Base-by-base conservation (phyloP, 108 stramenopile species). In the Fragilaria radians region DNA sequence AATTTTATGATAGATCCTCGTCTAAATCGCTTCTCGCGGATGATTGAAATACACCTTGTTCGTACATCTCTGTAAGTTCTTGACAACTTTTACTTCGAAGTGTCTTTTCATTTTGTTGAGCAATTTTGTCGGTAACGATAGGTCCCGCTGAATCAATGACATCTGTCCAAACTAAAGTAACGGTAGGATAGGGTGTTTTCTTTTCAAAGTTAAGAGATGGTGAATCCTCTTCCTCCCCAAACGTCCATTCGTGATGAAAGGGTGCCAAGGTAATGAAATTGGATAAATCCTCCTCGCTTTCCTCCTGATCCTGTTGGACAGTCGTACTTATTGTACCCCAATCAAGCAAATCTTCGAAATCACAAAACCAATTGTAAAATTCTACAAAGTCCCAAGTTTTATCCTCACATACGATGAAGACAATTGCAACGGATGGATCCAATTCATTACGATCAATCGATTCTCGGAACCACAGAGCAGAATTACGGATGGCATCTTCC, bases 211-310 rank as follows among this genome's bases (percentile, higher is more conserved):
- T 59, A 17, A 81, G 61, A 1, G 78, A 23, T 31, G 66, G 19
- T 0, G 47, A 58, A 27, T 30, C 28, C 21, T 29, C 57, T 52
- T 34, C 42, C 7, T 66, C 65, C 24, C 65, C 73, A 52, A 81
- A 89, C 62, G 45, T 36, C 87, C 87, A 85, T 7, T 59, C 51
- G 1, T 83, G 87, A 73, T 89, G 87, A 65, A 89, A 89, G 23
- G 87, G 82, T 19, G 87, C 87, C 21, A 81, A 47, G 22, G 84
- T 89, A 0, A 85, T 69, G 48, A 70, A 64, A 56, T 77, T 62
- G 14, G 66, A 61, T n/a, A 76, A 29, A 7, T 48, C 11, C 19
- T 68, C 74, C 47, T 74, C 62, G 49, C 75, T 65, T 28, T 48
- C 70, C 32, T 81, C 79, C 22, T 82, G 74, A 3, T 76, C 49